Evolutionary conservation across 495 filamentous ascomycete species (phyloP), one percentile per base, ranked within the genome.

Genomic region (Immersiella caudata): DNA sequence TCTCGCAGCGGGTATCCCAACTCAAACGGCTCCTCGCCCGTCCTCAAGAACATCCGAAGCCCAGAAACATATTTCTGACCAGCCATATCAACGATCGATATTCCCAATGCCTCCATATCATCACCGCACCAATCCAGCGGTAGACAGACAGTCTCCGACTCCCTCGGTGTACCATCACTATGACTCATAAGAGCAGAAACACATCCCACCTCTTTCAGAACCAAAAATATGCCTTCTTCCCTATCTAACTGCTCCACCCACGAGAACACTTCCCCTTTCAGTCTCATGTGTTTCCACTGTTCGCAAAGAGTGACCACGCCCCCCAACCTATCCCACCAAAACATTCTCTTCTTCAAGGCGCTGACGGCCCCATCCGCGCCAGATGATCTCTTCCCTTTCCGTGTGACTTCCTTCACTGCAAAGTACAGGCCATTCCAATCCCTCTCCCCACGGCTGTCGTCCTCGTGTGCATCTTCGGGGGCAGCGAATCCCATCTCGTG

Each of bases 391-490:
- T 25, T 25, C 52, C 49, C 55, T 29, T 3, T n/a, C 25, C 18
- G 58, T 6, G 29, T 46, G 9, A 18, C 40, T 57, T 20, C 14
- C n/a, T 52, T 62, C 3, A 64, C 22, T 16, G 60, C 24, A 35
- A 73, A 73, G 49, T 73, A 73, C 24, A 73, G n/a, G 11, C 49
- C 57, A 16, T 67, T 35, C 69, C 69, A 71, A 25, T 73, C 71
- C 7, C 56, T 2, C 24, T 59, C 56, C 5, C 40, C 40, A 14
- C 16, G 40, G 14, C 40, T 18, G 11, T 46, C 40, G 2, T 46
- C 40, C 2, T 46, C 9, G 40, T 46, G 16, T 12, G 5, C 40
- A 46, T 46, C 40, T 18, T 46, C 40, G 2, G 68, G 68, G 21
- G 65, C 20, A 16, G 63, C 68, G 33, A 68, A 70, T 16, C 66